Base-by-base conservation (phyloP, 2,329 filamentous ascomycete species). In the Cladosporium sphaerospermum region DNA sequence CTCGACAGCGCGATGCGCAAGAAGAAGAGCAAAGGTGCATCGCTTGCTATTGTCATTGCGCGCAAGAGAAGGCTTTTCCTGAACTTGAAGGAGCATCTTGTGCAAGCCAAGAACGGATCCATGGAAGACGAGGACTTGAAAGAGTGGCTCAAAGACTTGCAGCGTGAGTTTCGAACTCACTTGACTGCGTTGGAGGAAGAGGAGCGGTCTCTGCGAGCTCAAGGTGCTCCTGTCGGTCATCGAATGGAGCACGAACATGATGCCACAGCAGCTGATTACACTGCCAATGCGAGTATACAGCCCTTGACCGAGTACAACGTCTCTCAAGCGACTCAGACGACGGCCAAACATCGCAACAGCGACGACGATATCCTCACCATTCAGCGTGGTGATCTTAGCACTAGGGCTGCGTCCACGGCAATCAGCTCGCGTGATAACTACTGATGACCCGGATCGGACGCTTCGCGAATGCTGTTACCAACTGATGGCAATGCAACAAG, bases 41-140 rank as follows among this genome's bases (percentile, higher is more conserved):
- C 83, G 0, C 75, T 80, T 51, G 77, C 79, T 0, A 73, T 82
- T 11, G 78, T 81, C 5, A 69, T 84, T 18, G 75, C 81, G 8
- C 77, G 79, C n/a, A 80, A 84, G 33, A 76, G 89, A 19, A 91
- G 86, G 56, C 69, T 96, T 10, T 77, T 95, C 1, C 73, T 93
- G 7, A 83, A 82, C 32, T 70, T 96, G 10, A 80, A 82, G 45
- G 88, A 90, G 59, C 83, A 87, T 43, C 73, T 96, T 23, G 66
- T 80, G 10, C 86, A 93, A 55, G 85, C 86, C 0, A 73, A 76
- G 1, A 75, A 82, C 13, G 84, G 85, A 0, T 51, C 48, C 4
- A 84, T 91, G 75, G 76, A 85, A 32, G 81, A 84, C 0, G 76
- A 78, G 2, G 75, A 81, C 0, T 70, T 96, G 31, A 71, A 74